Evolutionary conservation across 306 rosid genomes (phyloP), one percentile per base, ranked within the genome.

Genomic region (Begonia masoniana): DNA sequence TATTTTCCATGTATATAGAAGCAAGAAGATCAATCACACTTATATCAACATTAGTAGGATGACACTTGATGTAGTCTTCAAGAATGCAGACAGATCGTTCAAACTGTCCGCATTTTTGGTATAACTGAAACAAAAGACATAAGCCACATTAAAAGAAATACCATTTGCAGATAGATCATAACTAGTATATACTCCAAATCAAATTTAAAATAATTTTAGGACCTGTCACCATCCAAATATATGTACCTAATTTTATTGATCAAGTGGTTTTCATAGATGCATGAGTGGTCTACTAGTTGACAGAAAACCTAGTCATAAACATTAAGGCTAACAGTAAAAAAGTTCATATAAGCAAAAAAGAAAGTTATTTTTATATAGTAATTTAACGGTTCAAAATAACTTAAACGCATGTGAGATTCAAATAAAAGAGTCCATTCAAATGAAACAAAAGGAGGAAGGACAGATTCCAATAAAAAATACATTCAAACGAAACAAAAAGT

Each of bases 11-110:
- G 55, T 72, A 73, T 59, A 74, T 51, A 55, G 81, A 60, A 64
- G 80, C 76, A 69, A 89, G 75, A 59, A 78, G 76, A 71, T 89
- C 83, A 74, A 82, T 61, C 73, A 82, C 83, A 62, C 80, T 75
- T 58, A 62, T 59, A 71, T 82, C 75, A 65, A 63, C 79, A 62
- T 71, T 74, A 6, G 71, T 57, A 9, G 68, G 68, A 69, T 71
- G 83, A 69, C 63, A 70, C 56, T 63, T 82, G 17, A 82, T 69
- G 79, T 85, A 81, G 56, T 78, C 82, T 75, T 81, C 94, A 51
- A 89, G 95, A 72, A 89, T 73, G 59, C 48, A 50, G 55, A 78
- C 49, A 52, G 91, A 69, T 60, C 52, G 74, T 59, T 80, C 97
- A 62, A 68, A 74, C 74, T 80, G 89, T 67, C 87, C 95, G 55